Evolutionary conservation across 2,329 filamentous ascomycete genomes (phyloP).

Genomic region (Ceratocystis eucalypticola): DNA sequence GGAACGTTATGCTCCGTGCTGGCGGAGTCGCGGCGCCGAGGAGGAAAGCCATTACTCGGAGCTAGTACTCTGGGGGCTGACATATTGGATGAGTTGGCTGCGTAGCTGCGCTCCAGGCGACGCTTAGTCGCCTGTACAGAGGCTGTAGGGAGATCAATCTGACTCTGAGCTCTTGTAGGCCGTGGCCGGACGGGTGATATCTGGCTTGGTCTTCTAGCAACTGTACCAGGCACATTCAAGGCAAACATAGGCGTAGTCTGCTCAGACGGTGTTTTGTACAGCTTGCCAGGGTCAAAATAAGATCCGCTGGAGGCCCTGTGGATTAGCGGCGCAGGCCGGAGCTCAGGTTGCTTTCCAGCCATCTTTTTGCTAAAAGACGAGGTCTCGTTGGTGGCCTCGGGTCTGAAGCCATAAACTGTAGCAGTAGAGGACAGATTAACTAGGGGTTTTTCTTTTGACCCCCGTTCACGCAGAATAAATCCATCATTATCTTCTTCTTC

Average conservation of each 20-base stretch:
- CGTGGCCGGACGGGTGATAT: slow-evolving; percentile 10
- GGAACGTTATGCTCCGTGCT: slow-evolving; percentile 4
- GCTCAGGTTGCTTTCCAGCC: slow-evolving; percentile 35
- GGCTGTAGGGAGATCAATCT: slow-evolving; percentile 14
- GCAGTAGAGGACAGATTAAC: background rate
- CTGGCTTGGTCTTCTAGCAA: background rate
- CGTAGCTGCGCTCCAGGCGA: slow-evolving; percentile 9
- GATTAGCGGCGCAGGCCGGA: slow-evolving; percentile 5
- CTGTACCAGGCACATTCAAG: background rate
- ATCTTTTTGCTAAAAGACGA: slow-evolving; percentile 32
- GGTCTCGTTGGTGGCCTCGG: background rate
- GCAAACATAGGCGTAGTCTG: background rate
- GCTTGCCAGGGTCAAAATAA: background rate
- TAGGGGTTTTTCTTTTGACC: background rate
- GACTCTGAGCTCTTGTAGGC: slow-evolving; percentile 11
- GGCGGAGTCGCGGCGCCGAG: slow-evolving; percentile 13
- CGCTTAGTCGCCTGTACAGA: slow-evolving; percentile 13
- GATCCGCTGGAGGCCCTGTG: slow-evolving; percentile 7
- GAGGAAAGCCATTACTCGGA: slow-evolving; percentile 11
- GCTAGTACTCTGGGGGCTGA: background rate
- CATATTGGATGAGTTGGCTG: slow-evolving; percentile 9
- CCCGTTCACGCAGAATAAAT: background rate
- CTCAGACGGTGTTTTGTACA: background rate
- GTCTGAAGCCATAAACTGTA: background rate
- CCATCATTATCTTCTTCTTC: slow-evolving; percentile 6